A percentile compares a stretch with the other conserved stretches of the same genome.
phyloP scores from a whole-genome alignment of 306 rosid species.

The Quercus alba region DNA sequence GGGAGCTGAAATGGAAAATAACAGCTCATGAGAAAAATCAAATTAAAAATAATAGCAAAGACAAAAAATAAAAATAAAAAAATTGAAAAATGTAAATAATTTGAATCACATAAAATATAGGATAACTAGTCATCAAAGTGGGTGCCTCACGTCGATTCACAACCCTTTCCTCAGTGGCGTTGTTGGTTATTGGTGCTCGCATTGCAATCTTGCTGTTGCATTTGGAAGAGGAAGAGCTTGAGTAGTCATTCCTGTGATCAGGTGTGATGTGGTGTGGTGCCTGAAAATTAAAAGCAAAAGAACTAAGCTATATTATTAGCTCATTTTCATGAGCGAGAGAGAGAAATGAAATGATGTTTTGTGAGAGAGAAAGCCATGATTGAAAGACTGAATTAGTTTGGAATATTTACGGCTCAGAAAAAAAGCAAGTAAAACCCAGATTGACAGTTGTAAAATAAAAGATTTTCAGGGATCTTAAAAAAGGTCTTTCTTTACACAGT shows the following conservation, averaged over 20 bases:
- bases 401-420: slow-evolving; percentile 30
- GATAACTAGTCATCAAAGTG: background rate
- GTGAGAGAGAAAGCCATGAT: slow-evolving; percentile 27
- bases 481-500: slow-evolving; percentile 17
- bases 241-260: slow-evolving; percentile 41
- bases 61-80: background rate
- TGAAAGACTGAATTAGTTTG: slow-evolving; percentile 44
- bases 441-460: slow-evolving; percentile 40
- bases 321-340: background rate
- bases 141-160: slow-evolving; percentile 73
- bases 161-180: slow-evolving; percentile 55
- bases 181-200: slow-evolving; percentile 53
- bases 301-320: background rate
- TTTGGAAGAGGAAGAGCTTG: slow-evolving; percentile 69
- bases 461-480: slow-evolving; percentile 37
- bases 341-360: slow-evolving; percentile 20
- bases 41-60: background rate
- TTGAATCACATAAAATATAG: background rate
- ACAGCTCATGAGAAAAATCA: slow-evolving; percentile 35
- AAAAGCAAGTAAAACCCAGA: slow-evolving; percentile 51
- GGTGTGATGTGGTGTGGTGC: slow-evolving; percentile 43
- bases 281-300: slow-evolving; percentile 18
- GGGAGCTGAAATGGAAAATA: slow-evolving; percentile 91
- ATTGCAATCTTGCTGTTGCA: slow-evolving; percentile 71
- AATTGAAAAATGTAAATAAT: background rate